Base-by-base conservation (phyloP, 352 stramenopile genomes). In the Phytopythium kandeliae region DNA sequence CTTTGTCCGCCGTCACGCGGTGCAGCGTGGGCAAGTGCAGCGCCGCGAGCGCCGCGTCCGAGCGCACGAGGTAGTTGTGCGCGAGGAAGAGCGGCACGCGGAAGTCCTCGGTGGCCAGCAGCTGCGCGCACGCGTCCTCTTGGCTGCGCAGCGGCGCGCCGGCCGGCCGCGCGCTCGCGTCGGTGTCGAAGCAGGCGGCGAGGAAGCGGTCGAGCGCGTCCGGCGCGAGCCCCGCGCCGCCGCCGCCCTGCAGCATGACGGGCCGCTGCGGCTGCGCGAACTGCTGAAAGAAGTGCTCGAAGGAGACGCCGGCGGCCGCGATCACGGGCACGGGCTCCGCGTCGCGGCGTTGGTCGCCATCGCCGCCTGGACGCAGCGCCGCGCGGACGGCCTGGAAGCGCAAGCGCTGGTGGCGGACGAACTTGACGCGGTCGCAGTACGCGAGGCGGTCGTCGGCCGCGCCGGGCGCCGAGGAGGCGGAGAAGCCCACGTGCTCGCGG, bases 61-160 rank as follows among this genome's bases (percentile, higher is more conserved):
- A 83, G 22, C 81, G 72, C 30, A 74, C 67, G 17, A 89, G n/a
- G 60, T 85, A 92, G 62, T 89, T 71, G 60, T 90, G 79, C 1
- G 69, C 63, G 16, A 80, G 55, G 48, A 69, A 72, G 12, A 74
- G 46, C 1, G 81, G 78, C 8, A 92, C 72, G 6, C 58, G 71
- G 22, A 89, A 86, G 19, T 51, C 40, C 17, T 41, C 41, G 24
- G 49, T 17, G 5, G 70, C 51, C 22, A 92, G 57, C 3, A 71
- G 52, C 1, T 48, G 19, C 1, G 35, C 40, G 34, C 80, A 92
- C 21, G 38, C 59, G 12, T 52, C 48, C 1, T 83, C 41, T 4
- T 65, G 48, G 1, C 68, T 17, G 11, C 46, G 63, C 25, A 91
- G 24, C 16, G 57, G 37, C 10, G 43, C 24, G 5, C 11, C 17